Percentiles rank a stretch among this genome's conserved stretches.
These are phyloP conservation scores for Yamadazyma spencermartinsiae DNA, from an alignment of 1,139 yeast species.

Conservation along the genomic window DNA sequence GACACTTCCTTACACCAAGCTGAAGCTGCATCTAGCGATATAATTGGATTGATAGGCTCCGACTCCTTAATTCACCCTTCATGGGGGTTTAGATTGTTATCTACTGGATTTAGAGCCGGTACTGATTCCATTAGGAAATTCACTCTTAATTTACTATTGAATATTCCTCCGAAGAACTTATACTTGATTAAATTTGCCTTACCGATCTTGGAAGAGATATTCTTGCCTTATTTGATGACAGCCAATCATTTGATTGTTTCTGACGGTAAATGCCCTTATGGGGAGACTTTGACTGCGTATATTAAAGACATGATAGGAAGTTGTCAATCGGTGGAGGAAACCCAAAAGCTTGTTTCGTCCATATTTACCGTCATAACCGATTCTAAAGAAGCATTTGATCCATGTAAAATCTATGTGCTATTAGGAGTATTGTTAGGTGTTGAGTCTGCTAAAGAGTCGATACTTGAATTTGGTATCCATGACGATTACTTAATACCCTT, in stretches of 20 bases:
- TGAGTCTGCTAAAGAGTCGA: slow-evolving; percentile 18
- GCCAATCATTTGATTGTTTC: slow-evolving; percentile 60
- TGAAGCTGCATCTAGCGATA: slow-evolving; percentile 71
- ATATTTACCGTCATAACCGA: slow-evolving; percentile 49
- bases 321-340: slow-evolving; percentile 30
- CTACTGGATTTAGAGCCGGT: slow-evolving; percentile 76
- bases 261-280: slow-evolving; percentile 54
- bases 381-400: slow-evolving; percentile 60
- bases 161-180: slow-evolving; percentile 50
- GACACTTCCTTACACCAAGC: slow-evolving; percentile 89
- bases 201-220: slow-evolving; percentile 48
- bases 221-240: slow-evolving; percentile 63
- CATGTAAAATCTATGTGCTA: slow-evolving; percentile 64
- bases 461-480: slow-evolving; percentile 29
- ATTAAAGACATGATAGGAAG: slow-evolving; percentile 44
- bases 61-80: slow-evolving; percentile 55
- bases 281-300: slow-evolving; percentile 50
- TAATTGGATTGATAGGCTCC: slow-evolving; percentile 55
- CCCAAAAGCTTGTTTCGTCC: slow-evolving; percentile 20
- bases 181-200: slow-evolving; percentile 50
- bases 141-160: slow-evolving; percentile 56
- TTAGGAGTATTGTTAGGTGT: slow-evolving; percentile 61
- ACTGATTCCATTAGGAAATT: slow-evolving; percentile 79
- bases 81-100: slow-evolving; percentile 73
- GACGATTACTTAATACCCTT: slow-evolving; percentile 39